These are phyloP conservation scores for Xanthoconium separans DNA, from an alignment of 1,284 basidiomycete genomes.

Conservation along the genomic window DNA sequence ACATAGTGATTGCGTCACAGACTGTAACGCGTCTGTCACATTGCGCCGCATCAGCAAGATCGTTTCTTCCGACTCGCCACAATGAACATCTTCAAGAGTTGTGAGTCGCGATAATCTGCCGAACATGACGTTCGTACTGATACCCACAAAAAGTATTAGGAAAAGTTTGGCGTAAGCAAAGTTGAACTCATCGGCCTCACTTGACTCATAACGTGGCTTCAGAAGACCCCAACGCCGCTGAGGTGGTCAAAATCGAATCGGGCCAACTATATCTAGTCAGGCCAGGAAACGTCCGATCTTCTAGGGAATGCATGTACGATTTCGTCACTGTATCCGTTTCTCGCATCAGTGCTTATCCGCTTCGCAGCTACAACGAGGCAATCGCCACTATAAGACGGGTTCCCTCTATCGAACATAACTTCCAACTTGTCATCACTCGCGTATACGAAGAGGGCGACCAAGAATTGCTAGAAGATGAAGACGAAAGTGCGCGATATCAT, in stretches of 20 bases:
- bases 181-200: conserved; percentile 8
- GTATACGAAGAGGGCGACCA: conserved; percentile 97
- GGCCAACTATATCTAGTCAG: conserved; percentile 92
- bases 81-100: conserved; percentile 81
- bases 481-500: conserved; percentile 72
- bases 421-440: conserved; percentile 94
- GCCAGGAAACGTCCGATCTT: conserved; percentile 87
- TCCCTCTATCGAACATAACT: conserved; percentile 82
- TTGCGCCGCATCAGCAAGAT: conserved; percentile 13
- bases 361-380: conserved; percentile 86
- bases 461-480: conserved; percentile 90
- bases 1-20: conserved; percentile 26
- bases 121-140: conserved; percentile 12
- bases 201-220: conserved; percentile 20
- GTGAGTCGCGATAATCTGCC: conserved; percentile 49
- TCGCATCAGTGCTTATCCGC: conserved; percentile 6
- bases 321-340: neutral
- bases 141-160: conserved; percentile 67
- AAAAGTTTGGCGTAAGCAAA: conserved; percentile 88
- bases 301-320: conserved; percentile 95
- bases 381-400: conserved; percentile 92
- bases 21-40: conserved; percentile 32
- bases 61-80: conserved; percentile 25
- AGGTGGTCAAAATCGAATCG: conserved; percentile 92
- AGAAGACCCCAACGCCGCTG: conserved; percentile 87